These are phyloP conservation scores for Trypanosomatidae sp. DNA, from an alignment of 208 protist species.

Conservation along the genomic window DNA sequence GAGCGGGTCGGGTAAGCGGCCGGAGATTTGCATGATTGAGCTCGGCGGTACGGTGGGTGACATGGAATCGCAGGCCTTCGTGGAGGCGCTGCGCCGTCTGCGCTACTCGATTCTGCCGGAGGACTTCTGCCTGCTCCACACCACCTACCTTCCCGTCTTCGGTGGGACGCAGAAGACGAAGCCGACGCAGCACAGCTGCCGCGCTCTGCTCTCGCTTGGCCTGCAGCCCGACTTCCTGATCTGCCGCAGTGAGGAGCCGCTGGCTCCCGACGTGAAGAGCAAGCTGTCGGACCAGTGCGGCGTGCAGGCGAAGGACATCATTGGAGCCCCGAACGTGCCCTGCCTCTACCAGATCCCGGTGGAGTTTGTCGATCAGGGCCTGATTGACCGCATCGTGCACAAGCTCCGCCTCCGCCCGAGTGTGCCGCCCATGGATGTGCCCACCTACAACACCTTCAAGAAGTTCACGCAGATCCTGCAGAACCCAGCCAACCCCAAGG, in stretches of 20 bases:
- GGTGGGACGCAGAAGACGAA: slow-evolving; percentile 99
- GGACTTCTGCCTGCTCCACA: slow-evolving; percentile 90
- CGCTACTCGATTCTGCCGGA: slow-evolving; percentile 77
- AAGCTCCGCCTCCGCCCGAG: slow-evolving; percentile 66
- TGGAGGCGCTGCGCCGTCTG: slow-evolving; percentile 96
- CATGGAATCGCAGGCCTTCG: slow-evolving; percentile 99
- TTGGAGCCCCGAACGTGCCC: slow-evolving; percentile 95
- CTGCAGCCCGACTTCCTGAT: slow-evolving; percentile 98
- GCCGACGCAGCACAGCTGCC: slow-evolving; percentile 98
- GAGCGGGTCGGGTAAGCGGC: slow-evolving; percentile 60
- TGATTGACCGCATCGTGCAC: slow-evolving; percentile 77
- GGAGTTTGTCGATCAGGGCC: slow-evolving; percentile 87
- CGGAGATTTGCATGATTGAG: slow-evolving; percentile 98
- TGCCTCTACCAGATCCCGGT: slow-evolving; percentile 97
- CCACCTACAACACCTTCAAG: slow-evolving; percentile 77
- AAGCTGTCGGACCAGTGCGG: slow-evolving; percentile 99
- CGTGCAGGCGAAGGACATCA: slow-evolving; percentile 93
- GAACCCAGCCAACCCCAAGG: slow-evolving; percentile 72
- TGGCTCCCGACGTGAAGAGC: slow-evolving; percentile 71
- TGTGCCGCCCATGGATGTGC: slow-evolving; percentile 53
- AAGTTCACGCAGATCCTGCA: slow-evolving; percentile 69
- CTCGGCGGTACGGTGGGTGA: slow-evolving; percentile 98
- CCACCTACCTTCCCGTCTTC: slow-evolving; percentile 92
- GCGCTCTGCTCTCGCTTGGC: slow-evolving; percentile 95
- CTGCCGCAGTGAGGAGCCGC: slow-evolving; percentile 93